Evolutionary conservation across 352 stramenopile species (phyloP), one percentile per base, ranked within the genome.

Genomic region (Phytophthora idaei): DNA sequence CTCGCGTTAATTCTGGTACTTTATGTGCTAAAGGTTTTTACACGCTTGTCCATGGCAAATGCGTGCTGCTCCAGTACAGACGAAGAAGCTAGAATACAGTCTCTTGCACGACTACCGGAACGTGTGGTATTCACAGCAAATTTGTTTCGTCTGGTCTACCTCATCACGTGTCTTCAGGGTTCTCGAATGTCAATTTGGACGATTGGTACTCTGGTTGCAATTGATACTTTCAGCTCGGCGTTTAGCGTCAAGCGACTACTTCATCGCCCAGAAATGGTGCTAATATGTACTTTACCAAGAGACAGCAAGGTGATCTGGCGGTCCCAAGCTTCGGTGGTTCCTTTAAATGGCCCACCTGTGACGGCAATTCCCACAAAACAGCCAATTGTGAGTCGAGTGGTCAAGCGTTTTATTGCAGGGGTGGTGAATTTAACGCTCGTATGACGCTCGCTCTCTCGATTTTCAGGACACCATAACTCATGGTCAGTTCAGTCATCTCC

Each of bases 81-180:
- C 12, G 36, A 42, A 42, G 36, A 42, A n/a, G 36, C n/a, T 5
- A 42, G 12, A 42, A 2, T 42, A 42, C 36, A 5, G 1, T 42
- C 36, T 5, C 36, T n/a, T 4, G 36, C 36, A 42, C 10, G 36
- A 4, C 36, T 42, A 6, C 36, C 36, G 12, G 36, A 42, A n/a
- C 8, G 36, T 9, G 36, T 42, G 36, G 12, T 42, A 42, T 42
- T 42, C 36, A 42, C 36, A 4, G 36, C 36, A 42, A 42, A 42
- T 6, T 12, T 42, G 36, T 42, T 42, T 12, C 36, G 17, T 42
- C 36, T 17, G 3, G 36, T 71, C 2, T 71, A 71, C 25, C 60
- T 67, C 32, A 67, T 62, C 29, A 62, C 59, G 5, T 67, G 50
- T 25, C 41, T 67, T 6, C 50, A 61, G 12, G 41, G 59, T 5